Conservation (phyloP, 2,329 filamentous ascomycete species). For the Exophiala bonariae region DNA sequence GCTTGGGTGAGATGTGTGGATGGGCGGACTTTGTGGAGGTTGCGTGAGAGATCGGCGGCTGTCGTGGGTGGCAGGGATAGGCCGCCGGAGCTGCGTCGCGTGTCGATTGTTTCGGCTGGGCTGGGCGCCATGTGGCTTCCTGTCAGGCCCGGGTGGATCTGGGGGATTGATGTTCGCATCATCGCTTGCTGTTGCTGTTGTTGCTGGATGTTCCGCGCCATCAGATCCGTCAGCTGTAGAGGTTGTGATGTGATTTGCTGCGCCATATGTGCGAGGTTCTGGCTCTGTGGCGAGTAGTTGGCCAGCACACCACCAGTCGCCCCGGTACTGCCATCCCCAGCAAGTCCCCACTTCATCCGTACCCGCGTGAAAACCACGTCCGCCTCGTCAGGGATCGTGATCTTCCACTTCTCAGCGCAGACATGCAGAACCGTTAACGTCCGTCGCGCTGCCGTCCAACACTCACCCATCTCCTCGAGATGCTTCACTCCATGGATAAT, state of each 20-base stretch:
- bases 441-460: slow-evolving; percentile 86
- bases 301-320: slow-evolving; percentile 46
- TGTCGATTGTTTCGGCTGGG: slow-evolving; percentile 18
- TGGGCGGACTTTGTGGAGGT: slow-evolving; percentile 14
- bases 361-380: slow-evolving; percentile 72
- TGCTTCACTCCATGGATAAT: slow-evolving; percentile 89
- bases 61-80: slow-evolving; percentile 29
- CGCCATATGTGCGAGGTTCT: slow-evolving; percentile 30
- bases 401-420: slow-evolving; percentile 83
- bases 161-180: slow-evolving; percentile 14
- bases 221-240: slow-evolving; percentile 15
- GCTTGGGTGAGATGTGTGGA: slow-evolving; percentile 28
- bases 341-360: slow-evolving; percentile 77
- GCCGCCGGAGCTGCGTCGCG: slow-evolving; percentile 22
- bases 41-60: slow-evolving; percentile 28
- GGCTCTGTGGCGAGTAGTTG: slow-evolving; percentile 54
- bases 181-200: slow-evolving; percentile 28
- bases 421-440: slow-evolving; percentile 83
- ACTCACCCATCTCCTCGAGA: slow-evolving; percentile 91
- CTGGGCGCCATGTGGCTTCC: slow-evolving; percentile 14
- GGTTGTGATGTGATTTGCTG: slow-evolving; percentile 25
- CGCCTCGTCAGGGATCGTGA: slow-evolving; percentile 83
- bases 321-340: slow-evolving; percentile 32
- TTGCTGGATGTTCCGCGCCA: slow-evolving; percentile 26
- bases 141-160: slow-evolving; percentile 15